phyloP scores from a whole-genome alignment of 768 basidiomycete genomes.

The Scleroderma citrinum region DNA sequence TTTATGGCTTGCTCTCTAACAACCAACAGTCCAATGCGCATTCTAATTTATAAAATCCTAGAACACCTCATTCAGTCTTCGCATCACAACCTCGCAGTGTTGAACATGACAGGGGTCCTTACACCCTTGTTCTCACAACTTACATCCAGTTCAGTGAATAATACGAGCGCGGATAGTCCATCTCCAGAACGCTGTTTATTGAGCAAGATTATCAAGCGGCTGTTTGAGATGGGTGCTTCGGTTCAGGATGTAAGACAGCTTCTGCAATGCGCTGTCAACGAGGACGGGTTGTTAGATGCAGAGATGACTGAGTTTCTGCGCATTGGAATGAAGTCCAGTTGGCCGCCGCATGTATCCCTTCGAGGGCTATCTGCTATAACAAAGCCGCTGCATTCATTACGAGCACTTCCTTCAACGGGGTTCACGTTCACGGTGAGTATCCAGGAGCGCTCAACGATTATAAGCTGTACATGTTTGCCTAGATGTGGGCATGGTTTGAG shows the following conservation, averaged over 20 bases:
- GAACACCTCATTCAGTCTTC: constrained; percentile 54
- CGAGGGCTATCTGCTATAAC: constrained; percentile 49
- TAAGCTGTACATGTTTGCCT: not conserved
- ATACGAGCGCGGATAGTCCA: not conserved
- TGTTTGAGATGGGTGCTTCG: constrained; percentile 71
- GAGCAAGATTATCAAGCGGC: constrained; percentile 56
- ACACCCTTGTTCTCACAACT: constrained; percentile 38
- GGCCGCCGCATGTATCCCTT: constrained; percentile 75
- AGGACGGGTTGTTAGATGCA: constrained; percentile 46
- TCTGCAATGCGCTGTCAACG: constrained; percentile 50
- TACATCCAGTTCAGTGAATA: constrained; percentile 16
- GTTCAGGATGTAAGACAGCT: constrained; percentile 58
- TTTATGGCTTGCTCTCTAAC: constrained; percentile 33
- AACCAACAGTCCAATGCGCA: constrained; percentile 39
- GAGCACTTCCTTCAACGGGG: constrained; percentile 53
- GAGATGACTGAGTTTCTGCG: constrained; percentile 70
- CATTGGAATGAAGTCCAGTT: constrained; percentile 64
- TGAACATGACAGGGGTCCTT: constrained; percentile 55
- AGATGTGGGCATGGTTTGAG: constrained; percentile 50
- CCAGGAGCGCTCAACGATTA: not conserved
- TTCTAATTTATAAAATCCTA: constrained; percentile 52
- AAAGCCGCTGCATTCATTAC: constrained; percentile 41
- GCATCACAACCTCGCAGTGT: constrained; percentile 65
- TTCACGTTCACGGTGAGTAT: constrained; percentile 64
- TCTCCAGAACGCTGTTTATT: constrained; percentile 45